Evolutionary conservation across 306 rosid species (phyloP).

Genomic region (Pachyrhizus erosus): DNA sequence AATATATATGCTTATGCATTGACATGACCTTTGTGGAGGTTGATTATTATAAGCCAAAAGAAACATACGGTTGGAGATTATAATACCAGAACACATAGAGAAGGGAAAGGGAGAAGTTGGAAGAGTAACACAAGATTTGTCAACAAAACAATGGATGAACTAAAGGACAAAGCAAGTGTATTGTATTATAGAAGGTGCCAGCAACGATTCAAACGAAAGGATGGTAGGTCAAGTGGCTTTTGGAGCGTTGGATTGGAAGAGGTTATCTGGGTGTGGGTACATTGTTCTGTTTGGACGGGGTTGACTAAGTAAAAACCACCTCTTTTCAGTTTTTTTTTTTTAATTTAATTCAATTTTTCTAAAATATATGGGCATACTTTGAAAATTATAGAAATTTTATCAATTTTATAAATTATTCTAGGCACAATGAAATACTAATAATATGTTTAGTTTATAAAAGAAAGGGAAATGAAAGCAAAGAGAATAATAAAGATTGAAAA

Average conservation of each 20-base stretch:
- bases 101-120: not conserved
- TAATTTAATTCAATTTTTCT: not conserved
- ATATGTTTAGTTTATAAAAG: no score
- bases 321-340: not conserved
- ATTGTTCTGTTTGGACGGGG: not conserved
- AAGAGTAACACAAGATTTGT: constrained; percentile 53
- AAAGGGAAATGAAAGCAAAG: no score
- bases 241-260: constrained; percentile 53
- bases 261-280: not conserved
- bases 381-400: not conserved
- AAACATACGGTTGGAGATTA: constrained; percentile 29
- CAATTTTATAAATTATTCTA: not conserved
- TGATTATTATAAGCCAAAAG: not conserved
- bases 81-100: not conserved
- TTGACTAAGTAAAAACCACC: not conserved
- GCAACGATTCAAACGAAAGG: constrained; percentile 48
- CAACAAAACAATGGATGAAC: constrained; percentile 40
- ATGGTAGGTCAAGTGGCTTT: constrained; percentile 52
- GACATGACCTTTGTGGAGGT: constrained; percentile 42
- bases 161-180: constrained; percentile 41
- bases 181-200: constrained; percentile 4
- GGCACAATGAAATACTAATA: no score
- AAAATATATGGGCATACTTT: not conserved
- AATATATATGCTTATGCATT: not conserved
- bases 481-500: no score